These are phyloP conservation scores for Cyberlindnera galapagoensis DNA, from an alignment of 805 yeast genomes.

Conservation along the genomic window DNA sequence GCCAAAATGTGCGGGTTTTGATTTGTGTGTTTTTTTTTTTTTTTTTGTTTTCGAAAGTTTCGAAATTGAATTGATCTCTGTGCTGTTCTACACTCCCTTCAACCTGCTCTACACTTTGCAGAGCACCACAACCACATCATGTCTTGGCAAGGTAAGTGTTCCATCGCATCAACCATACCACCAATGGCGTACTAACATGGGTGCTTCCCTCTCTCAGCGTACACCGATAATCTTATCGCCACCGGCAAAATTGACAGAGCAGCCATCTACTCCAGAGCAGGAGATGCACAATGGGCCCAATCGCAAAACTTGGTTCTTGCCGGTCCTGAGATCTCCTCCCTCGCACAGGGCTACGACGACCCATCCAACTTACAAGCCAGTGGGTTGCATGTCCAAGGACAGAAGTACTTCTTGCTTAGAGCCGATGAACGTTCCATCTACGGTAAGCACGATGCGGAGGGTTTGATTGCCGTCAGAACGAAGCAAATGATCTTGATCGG, in stretches of 20 bases:
- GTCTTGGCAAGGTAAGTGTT: constrained; percentile 41
- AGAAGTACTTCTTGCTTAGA: constrained; percentile 79
- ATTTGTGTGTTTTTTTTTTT: too few relatives aligned
- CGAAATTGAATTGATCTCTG: too few relatives aligned
- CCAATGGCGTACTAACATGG: neutral
- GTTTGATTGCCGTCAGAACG: constrained; percentile 87
- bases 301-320: constrained; percentile 60
- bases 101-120: too few relatives aligned
- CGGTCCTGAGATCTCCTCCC: constrained; percentile 61
- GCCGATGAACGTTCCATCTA: constrained; percentile 93
- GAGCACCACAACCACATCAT: too few relatives aligned
- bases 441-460: constrained; percentile 86
- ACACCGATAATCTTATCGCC: constrained; percentile 86
- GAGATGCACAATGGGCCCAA: constrained; percentile 92
- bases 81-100: too few relatives aligned
- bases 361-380: constrained; percentile 73
- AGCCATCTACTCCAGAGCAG: constrained; percentile 88
- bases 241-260: constrained; percentile 90
- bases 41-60: too few relatives aligned
- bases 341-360: constrained; percentile 76
- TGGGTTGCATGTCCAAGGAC: constrained; percentile 81
- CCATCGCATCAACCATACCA: neutral
- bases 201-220: constrained; percentile 54
- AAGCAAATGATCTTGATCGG: constrained; percentile 88
- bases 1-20: too few relatives aligned